phyloP scores from a whole-genome alignment of 345 rosid species.

The Arabidopsis arenosa region DNA sequence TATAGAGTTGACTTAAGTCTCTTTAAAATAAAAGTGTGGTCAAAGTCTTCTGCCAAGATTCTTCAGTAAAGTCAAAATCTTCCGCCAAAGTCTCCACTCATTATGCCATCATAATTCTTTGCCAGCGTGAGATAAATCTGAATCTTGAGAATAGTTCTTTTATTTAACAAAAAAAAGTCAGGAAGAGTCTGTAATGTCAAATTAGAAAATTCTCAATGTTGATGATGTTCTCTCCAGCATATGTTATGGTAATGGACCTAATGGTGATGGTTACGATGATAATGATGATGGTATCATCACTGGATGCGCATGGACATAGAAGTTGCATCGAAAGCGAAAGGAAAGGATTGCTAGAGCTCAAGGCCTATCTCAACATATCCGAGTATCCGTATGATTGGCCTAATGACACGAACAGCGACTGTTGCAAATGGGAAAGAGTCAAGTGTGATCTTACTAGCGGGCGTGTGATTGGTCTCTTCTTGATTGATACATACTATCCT shows the following conservation, averaged over 20 bases:
- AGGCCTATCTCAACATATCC: background rate
- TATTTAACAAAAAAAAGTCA: background rate
- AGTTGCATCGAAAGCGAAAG: slow-evolving; percentile 30
- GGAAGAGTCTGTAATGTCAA: background rate
- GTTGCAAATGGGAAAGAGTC: slow-evolving; percentile 25
- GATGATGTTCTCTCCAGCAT: background rate
- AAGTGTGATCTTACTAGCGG: background rate
- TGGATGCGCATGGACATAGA: background rate
- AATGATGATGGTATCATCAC: background rate
- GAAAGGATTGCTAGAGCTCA: slow-evolving; percentile 21
- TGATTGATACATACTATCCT: background rate
- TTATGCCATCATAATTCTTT: too few relatives aligned
- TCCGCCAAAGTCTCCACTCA: too few relatives aligned
- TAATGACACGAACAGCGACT: background rate
- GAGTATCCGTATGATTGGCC: slow-evolving; percentile 1
- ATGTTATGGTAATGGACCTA: background rate
- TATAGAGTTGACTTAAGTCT: too few relatives aligned
- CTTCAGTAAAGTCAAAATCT: too few relatives aligned
- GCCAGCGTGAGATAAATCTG: too few relatives aligned
- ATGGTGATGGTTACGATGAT: background rate
- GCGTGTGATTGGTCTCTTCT: background rate
- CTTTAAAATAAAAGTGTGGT: too few relatives aligned
- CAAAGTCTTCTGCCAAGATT: too few relatives aligned
- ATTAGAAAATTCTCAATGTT: background rate
- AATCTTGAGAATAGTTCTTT: too few relatives aligned